Base-by-base conservation (phyloP, 2,329 filamentous ascomycete genomes). In the Chaetomium strumarium region DNA sequence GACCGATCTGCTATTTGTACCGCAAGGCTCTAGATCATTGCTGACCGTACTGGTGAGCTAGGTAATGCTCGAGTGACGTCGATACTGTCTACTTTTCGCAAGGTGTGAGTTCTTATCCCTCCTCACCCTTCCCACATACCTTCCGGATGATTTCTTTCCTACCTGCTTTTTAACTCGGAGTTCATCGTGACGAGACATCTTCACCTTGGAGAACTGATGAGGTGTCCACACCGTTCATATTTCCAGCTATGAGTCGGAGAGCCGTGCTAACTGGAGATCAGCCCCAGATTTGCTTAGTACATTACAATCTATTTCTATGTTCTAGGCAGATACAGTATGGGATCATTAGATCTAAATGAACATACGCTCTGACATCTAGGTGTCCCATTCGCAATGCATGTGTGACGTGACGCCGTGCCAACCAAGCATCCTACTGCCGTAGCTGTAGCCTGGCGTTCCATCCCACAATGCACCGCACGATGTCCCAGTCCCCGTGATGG, bases 401-500 rank as follows among this genome's bases (percentile, higher is more conserved):
- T 56, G 49, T 37, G 19, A 38, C 34, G 24, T 7, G 24, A 29
- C n/a, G 7, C 36, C 19, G 42, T 33, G 36, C 20, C 40, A 55
- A 47, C 39, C 14, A 34, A n/a, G 52, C 57, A 44, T 39, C 46
- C 60, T 70, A 73, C 51, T 67, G 62, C 62, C 71, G 75, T 49
- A 78, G 62, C 63, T 82, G 76, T 55, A 85, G 63, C 57, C 75
- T 85, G 20, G 86, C 81, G 67, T 99, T 99, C 89, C 95, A 91
- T 7, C 88, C 91, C 7, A 97, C 85, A 62, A 96, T 85, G 69
- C 88, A 88, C 58, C 85, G 80, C 34, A 95, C 81, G 50, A 97
- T 70, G 71, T 96, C 90, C 92, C 92, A 99, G 70, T 97, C 87
- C 0, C 85, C 90, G 57, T 84, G 78, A 55, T 84, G 75, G 2